Percentiles rank a stretch among this genome's conserved stretches.
These are phyloP conservation scores for Amborella trichopoda DNA, from an alignment of 164 flowering plant species.

Conservation along the genomic window DNA sequence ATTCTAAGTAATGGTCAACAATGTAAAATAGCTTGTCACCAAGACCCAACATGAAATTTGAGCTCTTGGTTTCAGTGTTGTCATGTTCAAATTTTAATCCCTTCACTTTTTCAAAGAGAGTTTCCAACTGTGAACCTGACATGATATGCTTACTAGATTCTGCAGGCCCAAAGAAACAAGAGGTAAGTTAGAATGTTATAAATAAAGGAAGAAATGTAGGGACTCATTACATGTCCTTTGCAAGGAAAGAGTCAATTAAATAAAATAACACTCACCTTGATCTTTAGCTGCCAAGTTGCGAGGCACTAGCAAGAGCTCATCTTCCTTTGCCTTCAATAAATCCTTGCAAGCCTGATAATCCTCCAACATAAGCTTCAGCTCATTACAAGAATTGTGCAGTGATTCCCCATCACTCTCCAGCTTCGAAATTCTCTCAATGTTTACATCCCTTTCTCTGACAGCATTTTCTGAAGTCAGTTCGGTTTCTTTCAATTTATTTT, in stretches of 20 bases:
- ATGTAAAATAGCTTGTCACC: constrained; percentile 47
- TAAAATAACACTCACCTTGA: constrained; percentile 54
- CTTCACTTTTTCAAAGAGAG: constrained; percentile 41
- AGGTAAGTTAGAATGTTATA: background rate
- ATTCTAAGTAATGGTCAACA: constrained; percentile 25
- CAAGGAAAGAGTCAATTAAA: background rate
- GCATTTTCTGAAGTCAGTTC: constrained; percentile 22
- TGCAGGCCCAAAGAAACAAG: constrained; percentile 20
- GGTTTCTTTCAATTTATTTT: constrained; percentile 29
- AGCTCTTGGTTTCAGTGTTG: constrained; percentile 18
- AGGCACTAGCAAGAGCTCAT: constrained; percentile 26
- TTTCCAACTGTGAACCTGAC: constrained; percentile 17
- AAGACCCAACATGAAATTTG: constrained; percentile 16
- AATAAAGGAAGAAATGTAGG: background rate
- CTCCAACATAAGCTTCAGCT: constrained; percentile 29
- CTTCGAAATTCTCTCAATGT: constrained; percentile 23
- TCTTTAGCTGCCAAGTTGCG: constrained; percentile 23
- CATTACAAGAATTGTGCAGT: constrained; percentile 25
- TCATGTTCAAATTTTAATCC: constrained; percentile 24
- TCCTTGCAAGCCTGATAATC: constrained; percentile 28
- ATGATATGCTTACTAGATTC: constrained; percentile 16
- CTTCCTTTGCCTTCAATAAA: constrained; percentile 39
- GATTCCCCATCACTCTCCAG: constrained; percentile 45
- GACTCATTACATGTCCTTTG: background rate
- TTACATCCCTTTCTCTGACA: constrained; percentile 35